Base-by-base conservation (phyloP, 148 eudicot species). In the Camellia japonica region DNA sequence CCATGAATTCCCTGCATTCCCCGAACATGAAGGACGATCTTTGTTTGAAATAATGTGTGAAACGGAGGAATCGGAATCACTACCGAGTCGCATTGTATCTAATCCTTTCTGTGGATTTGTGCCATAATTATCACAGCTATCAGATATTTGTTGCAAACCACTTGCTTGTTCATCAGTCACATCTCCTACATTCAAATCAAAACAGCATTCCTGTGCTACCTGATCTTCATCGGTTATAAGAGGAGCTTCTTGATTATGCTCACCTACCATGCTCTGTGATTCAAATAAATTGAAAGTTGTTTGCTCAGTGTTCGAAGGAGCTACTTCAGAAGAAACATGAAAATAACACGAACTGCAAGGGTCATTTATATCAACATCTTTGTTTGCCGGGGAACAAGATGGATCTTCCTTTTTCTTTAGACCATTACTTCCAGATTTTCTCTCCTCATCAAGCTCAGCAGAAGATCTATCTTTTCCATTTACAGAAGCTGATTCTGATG, bases 131-230 rank as follows among this genome's bases (percentile, higher is more conserved):
- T 70, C 80, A 59, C 42, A 47, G 15, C 71, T 61, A 76, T 71
- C 71, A 19, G 67, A 82, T 65, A 63, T 49, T 51, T 77, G 43
- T 42, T 71, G 77, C 66, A 65, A 77, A 61, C 60, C 69, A 72
- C 78, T 77, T 71, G 71, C 76, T 12, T 80, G 55, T 38, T 76
- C 78, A 46, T 80, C 83, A 38, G 80, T 76, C 46, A 76, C n/a
- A 16, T 51, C 63, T 30, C 70, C 69, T 5, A 74, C 78, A 76
- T 85, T 85, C 41, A 82, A 47, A 76, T 85, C 85, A 38, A 85
- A 11, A 42, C 79, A 58, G 46, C 58, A 65, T 46, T 30, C 19
- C 72, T 38, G 30, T n/a, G n/a, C n/a, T 8, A 18, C 58, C 8
- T 76, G 75, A 13, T 62, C 30, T 3, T 51, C 72, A 13, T 73